Evolutionary conservation across 2,329 filamentous ascomycete species (phyloP), one percentile per base, ranked within the genome.

Genomic region (Ceratocystis albifundus): DNA sequence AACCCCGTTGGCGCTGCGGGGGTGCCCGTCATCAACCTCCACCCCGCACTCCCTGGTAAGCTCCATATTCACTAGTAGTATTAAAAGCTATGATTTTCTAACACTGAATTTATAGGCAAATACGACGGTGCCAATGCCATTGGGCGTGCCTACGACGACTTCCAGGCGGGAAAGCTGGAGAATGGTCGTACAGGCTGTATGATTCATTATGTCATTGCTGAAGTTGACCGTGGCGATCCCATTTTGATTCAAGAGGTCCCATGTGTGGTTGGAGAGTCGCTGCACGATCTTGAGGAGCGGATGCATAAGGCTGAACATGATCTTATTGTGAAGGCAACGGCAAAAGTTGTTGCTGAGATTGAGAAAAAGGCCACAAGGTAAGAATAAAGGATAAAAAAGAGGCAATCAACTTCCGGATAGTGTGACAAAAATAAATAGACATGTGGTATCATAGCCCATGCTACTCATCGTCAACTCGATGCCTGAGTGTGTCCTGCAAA

Each of bases 121-220:
- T 92, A 90, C 73, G 88, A 92, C 70, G 91, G 91, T 3, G 84
- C 85, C 48, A 77, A 82, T 70, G 91, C 90, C 17, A 95, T 96
- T 71, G 84, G 88, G 71, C 80, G 89, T 28, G 90, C 91, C 2
- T 90, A 85, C 75, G 80, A 83, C 61, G 90, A 89, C 67, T 91
- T 88, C 73, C 75, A 85, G 73, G 77, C 76, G 1, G 82, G 82
- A 4, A 82, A 81, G 69, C 82, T 90, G 8, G 82, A 86, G 71
- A 81, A 88, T 70, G 81, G 82, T 70, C 82, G 80, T 70, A 95
- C 91, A 0, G 91, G 92, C 0, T 86, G 95, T 65, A 96, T 96
- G 92, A 85, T 90, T 17, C 91, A 96, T 76, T 87, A 92, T 75
- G 90, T 96, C 61, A 86, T 89, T 69, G 79, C 77, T 7, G 84